A percentile compares a stretch with the other conserved stretches of the same genome.
phyloP scores from a whole-genome alignment of 179 eudicot species.

The Spergularia azorica region DNA sequence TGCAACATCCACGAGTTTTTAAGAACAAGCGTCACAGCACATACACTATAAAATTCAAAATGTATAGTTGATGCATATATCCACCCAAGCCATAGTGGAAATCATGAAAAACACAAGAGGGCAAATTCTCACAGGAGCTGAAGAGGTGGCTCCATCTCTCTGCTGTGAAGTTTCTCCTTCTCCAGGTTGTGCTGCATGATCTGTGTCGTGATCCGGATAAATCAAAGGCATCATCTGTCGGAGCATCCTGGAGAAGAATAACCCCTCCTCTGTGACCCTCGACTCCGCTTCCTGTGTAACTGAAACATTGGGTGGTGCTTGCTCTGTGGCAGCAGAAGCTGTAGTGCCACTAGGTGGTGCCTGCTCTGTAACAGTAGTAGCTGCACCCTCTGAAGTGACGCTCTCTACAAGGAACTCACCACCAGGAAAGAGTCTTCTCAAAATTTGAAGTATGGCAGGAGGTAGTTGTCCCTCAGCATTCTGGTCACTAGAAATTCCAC shows the following conservation, averaged over 20 bases:
- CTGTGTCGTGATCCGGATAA: slow-evolving; percentile 22
- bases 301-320: slow-evolving; percentile 30
- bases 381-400: slow-evolving; percentile 26
- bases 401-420: slow-evolving; percentile 51
- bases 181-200: slow-evolving; percentile 18
- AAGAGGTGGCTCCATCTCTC: slow-evolving; percentile 27
- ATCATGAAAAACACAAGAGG: not conserved
- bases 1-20: slow-evolving; percentile 21
- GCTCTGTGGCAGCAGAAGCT: slow-evolving; percentile 28
- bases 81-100: not conserved
- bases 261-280: slow-evolving; percentile 39
- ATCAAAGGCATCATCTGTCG: slow-evolving; percentile 46
- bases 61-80: not conserved
- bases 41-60: not conserved
- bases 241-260: slow-evolving; percentile 48
- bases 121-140: slow-evolving; percentile 32
- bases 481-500: slow-evolving; percentile 35
- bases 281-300: slow-evolving; percentile 34
- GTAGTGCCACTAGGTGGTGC: no score
- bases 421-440: slow-evolving; percentile 49
- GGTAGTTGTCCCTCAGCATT: slow-evolving; percentile 40
- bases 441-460: slow-evolving; percentile 32
- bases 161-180: slow-evolving; percentile 28
- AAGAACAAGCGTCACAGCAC: not conserved
- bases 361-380: slow-evolving; percentile 1